Evolutionary conservation across 257 asterid species (phyloP).

Genomic region (Gentiana straminea): DNA sequence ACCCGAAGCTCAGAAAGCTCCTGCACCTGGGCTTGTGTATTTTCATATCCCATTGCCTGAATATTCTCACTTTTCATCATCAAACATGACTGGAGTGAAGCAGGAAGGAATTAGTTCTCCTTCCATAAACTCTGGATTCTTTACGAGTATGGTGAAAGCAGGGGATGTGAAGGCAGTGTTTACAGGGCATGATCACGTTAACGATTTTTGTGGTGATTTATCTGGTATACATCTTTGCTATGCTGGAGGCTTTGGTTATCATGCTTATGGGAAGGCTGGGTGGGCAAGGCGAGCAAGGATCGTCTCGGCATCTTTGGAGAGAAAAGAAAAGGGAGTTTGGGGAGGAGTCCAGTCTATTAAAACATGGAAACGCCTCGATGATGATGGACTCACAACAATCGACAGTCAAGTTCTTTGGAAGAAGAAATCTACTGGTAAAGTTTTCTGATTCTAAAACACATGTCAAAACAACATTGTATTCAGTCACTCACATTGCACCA

Average conservation of each 20-base stretch:
- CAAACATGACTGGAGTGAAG: slow-evolving; percentile 66
- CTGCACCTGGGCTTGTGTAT: slow-evolving; percentile 82
- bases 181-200: slow-evolving; percentile 86
- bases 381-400: slow-evolving; percentile 47
- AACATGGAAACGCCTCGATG: slow-evolving; percentile 88
- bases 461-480: not conserved
- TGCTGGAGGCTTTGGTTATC: slow-evolving; percentile 96
- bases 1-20: slow-evolving; percentile 53
- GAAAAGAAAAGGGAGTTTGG: slow-evolving; percentile 62
- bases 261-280: slow-evolving; percentile 91
- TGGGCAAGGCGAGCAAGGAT: slow-evolving; percentile 95
- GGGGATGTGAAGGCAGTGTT: slow-evolving; percentile 94
- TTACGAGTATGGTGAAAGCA: slow-evolving; percentile 67
- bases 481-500: not conserved
- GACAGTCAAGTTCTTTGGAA: slow-evolving; percentile 83
- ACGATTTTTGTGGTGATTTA: slow-evolving; percentile 83
- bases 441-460: slow-evolving; percentile 3
- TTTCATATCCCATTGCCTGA: slow-evolving; percentile 96
- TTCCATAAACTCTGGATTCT: slow-evolving; percentile 73
- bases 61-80: slow-evolving; percentile 59
- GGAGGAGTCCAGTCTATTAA: slow-evolving; percentile 65
- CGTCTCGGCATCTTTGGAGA: slow-evolving; percentile 70
- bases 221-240: slow-evolving; percentile 67
- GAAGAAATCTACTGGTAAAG: slow-evolving; percentile 37
- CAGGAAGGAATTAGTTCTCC: slow-evolving; percentile 94